These are phyloP conservation scores for Cymbidium sinense DNA, from an alignment of 106 monocot genomes.

Conservation along the genomic window DNA sequence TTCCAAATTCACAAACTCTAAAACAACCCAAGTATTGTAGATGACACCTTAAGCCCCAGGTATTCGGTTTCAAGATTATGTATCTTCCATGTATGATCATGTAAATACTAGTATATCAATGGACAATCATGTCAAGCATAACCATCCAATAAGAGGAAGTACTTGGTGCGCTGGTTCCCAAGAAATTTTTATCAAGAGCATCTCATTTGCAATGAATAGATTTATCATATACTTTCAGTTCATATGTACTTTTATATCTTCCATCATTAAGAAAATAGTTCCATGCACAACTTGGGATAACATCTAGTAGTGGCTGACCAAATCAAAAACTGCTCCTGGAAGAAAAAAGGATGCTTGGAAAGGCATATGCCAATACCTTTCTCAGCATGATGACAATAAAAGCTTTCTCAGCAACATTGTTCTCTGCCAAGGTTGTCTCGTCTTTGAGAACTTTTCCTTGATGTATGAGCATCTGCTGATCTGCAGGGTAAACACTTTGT, in stretches of 20 bases:
- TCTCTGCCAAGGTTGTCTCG: slow-evolving; percentile 71
- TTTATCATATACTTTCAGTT: not conserved
- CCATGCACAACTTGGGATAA: not conserved
- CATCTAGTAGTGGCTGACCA: not conserved
- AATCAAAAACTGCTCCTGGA: not conserved
- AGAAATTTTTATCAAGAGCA: no score
- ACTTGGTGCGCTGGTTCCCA: no score
- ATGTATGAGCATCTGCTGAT: slow-evolving; percentile 86
- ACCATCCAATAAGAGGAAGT: no score
- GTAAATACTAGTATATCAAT: no score
- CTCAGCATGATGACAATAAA: slow-evolving; percentile 88
- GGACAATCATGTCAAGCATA: no score
- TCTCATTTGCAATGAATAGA: not conserved
- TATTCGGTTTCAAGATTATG: no score
- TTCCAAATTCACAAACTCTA: no score
- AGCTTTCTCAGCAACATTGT: slow-evolving; percentile 67
- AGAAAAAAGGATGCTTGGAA: not conserved
- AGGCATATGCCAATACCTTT: slow-evolving; percentile 40
- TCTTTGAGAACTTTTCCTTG: slow-evolving; percentile 88
- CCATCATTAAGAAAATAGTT: not conserved
- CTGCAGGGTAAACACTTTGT: slow-evolving; percentile 62
- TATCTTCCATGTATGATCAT: no score
- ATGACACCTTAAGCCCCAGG: no score
- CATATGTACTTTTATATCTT: not conserved
- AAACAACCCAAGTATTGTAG: no score